Percentiles rank a stretch among this genome's conserved stretches.
These are phyloP conservation scores for Colletotrichum tofieldiae DNA, from an alignment of 2,329 filamentous ascomycete genomes.

Conservation along the genomic window DNA sequence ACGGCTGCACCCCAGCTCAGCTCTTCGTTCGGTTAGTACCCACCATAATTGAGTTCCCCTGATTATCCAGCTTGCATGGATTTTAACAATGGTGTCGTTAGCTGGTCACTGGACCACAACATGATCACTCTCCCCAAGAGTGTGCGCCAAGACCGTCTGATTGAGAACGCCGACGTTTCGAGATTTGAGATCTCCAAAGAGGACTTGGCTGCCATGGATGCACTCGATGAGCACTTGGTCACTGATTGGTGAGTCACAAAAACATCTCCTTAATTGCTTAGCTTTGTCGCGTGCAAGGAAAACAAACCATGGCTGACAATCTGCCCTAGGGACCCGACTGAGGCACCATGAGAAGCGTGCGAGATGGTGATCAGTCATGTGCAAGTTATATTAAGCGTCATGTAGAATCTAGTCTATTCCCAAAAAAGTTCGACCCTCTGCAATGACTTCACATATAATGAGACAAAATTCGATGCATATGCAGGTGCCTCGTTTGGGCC, in stretches of 20 bases:
- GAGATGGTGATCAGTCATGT: neutral
- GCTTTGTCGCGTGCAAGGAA: neutral
- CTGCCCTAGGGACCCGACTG: constrained; percentile 11
- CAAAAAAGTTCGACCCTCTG: too few species aligned
- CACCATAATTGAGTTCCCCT: too few species aligned
- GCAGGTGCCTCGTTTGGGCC: neutral
- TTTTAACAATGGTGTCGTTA: constrained; percentile 44
- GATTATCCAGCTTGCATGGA: neutral
- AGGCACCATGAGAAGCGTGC: neutral
- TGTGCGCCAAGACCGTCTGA: constrained; percentile 72
- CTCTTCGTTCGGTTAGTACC: constrained; percentile 71
- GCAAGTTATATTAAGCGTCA: neutral
- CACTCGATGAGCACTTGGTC: constrained; percentile 79
- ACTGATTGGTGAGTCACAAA: constrained; percentile 71
- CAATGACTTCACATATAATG: neutral
- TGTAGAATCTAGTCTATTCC: neutral
- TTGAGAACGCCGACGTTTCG: constrained; percentile 75
- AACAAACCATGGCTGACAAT: neutral
- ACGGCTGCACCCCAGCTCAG: constrained; percentile 80
- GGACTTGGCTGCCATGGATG: constrained; percentile 77
- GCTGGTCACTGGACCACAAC: constrained; percentile 84
- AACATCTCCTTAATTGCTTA: rapidly evolving
- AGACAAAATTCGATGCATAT: neutral
- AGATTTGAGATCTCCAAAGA: constrained; percentile 72
- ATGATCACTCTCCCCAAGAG: constrained; percentile 84